Percentiles rank a stretch among this genome's conserved stretches.
phyloP scores from a whole-genome alignment of 345 rosid genomes.

The Salix caprea region DNA sequence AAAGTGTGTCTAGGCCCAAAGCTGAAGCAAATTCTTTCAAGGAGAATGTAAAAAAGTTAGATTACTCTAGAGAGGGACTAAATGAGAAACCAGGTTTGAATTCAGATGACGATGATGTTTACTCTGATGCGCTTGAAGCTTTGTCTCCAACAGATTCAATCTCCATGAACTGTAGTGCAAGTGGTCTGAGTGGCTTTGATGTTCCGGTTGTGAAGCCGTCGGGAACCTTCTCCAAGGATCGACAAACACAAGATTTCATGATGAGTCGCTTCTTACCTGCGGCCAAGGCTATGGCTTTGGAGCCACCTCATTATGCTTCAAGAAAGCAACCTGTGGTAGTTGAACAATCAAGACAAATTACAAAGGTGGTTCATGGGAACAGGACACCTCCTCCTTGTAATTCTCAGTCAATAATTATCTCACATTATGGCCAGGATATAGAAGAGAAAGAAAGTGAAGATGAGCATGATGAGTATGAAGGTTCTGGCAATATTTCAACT shows the following conservation, averaged over 20 bases:
- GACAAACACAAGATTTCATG: slow-evolving; percentile 72
- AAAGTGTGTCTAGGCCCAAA: slow-evolving; percentile 5
- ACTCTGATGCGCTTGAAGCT: slow-evolving; percentile 71
- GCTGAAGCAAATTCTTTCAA: background rate
- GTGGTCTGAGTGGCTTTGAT: slow-evolving; percentile 56
- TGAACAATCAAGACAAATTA: slow-evolving; percentile 48
- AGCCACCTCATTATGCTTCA: slow-evolving; percentile 57
- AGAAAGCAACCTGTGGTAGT: slow-evolving; percentile 44
- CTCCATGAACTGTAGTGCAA: slow-evolving; percentile 52
- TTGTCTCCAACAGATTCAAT: slow-evolving; percentile 49
- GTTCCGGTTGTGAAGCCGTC: slow-evolving; percentile 36
- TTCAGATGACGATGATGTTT: slow-evolving; percentile 41
- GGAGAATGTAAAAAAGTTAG: slow-evolving; percentile 16
- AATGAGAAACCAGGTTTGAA: slow-evolving; percentile 21
- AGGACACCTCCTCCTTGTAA: slow-evolving; percentile 29
- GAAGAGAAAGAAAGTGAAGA: slow-evolving; percentile 45
- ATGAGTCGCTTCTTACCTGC: slow-evolving; percentile 93
- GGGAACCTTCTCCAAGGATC: slow-evolving; percentile 46
- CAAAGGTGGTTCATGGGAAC: slow-evolving; percentile 30
- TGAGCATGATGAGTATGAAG: slow-evolving; percentile 36
- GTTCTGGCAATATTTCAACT: slow-evolving; percentile 37
- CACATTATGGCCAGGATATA: slow-evolving; percentile 32
- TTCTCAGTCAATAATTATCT: slow-evolving; percentile 22
- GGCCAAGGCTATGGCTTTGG: slow-evolving; percentile 87
- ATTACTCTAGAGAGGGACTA: slow-evolving; percentile 20